phyloP scores from a whole-genome alignment of 2,329 filamentous ascomycete genomes.

The Hymenoscyphus infarciens region DNA sequence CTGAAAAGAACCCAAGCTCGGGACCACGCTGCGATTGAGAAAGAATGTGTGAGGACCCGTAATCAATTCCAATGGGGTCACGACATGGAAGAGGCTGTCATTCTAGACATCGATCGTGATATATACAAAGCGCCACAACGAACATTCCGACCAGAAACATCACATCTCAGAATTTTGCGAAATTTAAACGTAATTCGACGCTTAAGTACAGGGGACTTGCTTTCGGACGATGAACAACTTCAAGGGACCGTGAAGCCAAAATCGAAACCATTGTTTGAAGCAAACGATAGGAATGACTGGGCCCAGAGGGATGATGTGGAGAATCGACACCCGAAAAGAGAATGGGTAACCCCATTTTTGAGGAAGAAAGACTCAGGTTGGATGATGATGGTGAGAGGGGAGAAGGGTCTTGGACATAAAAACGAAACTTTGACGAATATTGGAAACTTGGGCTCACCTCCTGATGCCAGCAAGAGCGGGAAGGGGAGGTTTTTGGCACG shows the following conservation, averaged over 20 bases:
- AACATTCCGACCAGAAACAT: slow-evolving; percentile 34
- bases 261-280: slow-evolving; percentile 17
- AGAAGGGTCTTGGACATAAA: slow-evolving; percentile 25
- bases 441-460: slow-evolving; percentile 18
- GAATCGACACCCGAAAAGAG: slow-evolving; percentile 25
- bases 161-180: slow-evolving; percentile 17
- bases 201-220: slow-evolving; percentile 27
- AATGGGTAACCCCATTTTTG: slow-evolving; percentile 33
- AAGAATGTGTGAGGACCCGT: slow-evolving; percentile 37
- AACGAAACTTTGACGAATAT: slow-evolving; percentile 21
- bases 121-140: slow-evolving; percentile 32
- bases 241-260: slow-evolving; percentile 14
- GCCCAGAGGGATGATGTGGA: slow-evolving; percentile 47
- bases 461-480: slow-evolving; percentile 17
- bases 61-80: slow-evolving; percentile 44
- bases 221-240: slow-evolving; percentile 23
- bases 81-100: slow-evolving; percentile 38
- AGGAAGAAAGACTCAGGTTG: slow-evolving; percentile 48
- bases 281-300: slow-evolving; percentile 45
- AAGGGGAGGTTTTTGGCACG: slow-evolving; percentile 28
- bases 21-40: slow-evolving; percentile 36
- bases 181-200: slow-evolving; percentile 19
- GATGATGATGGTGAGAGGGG: slow-evolving; percentile 43
- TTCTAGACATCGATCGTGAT: slow-evolving; percentile 31
- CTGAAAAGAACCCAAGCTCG: slow-evolving; percentile 24